Percentiles rank a stretch among this genome's conserved stretches.
Conservation (phyloP, 2,329 filamentous ascomycete species). For the Helminthosporium solani region DNA sequence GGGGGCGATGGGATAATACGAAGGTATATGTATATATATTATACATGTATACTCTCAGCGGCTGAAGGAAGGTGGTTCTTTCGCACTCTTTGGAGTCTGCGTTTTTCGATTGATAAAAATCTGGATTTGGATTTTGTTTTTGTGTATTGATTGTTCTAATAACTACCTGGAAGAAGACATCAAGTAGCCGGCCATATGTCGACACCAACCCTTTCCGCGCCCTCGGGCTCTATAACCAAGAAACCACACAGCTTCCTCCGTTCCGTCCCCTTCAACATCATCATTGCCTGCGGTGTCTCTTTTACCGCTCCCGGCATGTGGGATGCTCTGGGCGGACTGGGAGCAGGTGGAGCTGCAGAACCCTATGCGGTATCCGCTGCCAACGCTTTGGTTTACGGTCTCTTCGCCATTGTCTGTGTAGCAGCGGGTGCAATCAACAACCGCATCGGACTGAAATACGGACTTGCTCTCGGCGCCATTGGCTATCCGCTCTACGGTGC, state of each 20-base stretch:
- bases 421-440: conserved; percentile 42
- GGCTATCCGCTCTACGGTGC: conserved; percentile 47
- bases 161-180: too few relatives aligned
- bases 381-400: conserved; percentile 37
- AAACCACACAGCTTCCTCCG: conserved; percentile 29
- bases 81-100: too few relatives aligned
- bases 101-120: too few relatives aligned
- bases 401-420: conserved; percentile 35
- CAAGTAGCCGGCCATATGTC: not conserved
- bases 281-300: conserved; percentile 36
- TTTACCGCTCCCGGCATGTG: conserved; percentile 40
- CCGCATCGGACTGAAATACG: conserved; percentile 37
- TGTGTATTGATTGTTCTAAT: too few relatives aligned
- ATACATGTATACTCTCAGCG: too few relatives aligned
- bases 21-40: too few relatives aligned
- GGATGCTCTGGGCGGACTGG: conserved; percentile 37
- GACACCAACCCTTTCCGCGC: not conserved
- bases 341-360: conserved; percentile 37
- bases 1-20: not conserved
- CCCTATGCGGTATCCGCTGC: conserved; percentile 36
- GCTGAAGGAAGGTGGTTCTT: too few relatives aligned
- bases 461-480: conserved; percentile 46
- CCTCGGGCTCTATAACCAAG: conserved; percentile 2
- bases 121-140: too few relatives aligned
- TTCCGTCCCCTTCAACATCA: conserved; percentile 36